Percentiles rank a stretch among this genome's conserved stretches.
These are phyloP conservation scores for Rhodotorula glutinis DNA, from an alignment of 1,284 basidiomycete species.

Conservation along the genomic window DNA sequence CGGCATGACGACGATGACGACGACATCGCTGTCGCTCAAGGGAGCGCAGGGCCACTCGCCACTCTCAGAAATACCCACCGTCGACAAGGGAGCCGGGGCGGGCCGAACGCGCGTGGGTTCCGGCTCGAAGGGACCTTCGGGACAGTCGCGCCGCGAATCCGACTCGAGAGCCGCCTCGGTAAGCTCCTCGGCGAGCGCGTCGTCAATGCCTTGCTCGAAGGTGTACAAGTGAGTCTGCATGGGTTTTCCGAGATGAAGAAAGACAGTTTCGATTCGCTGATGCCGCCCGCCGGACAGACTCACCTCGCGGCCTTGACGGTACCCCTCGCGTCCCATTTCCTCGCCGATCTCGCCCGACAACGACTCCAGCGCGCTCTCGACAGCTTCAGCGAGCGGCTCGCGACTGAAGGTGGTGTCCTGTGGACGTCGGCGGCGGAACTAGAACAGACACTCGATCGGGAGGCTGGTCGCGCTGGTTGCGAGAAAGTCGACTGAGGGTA, in stretches of 20 bases:
- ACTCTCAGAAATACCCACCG: neutral
- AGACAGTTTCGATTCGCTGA: neutral
- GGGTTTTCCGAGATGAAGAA: neutral
- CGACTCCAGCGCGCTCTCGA: conserved; percentile 25
- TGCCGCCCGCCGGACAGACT: neutral
- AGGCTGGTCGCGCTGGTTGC: no score
- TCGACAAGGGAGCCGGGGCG: neutral
- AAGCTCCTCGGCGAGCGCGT: conserved; percentile 22
- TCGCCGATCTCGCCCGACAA: conserved; percentile 23
- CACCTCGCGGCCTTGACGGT: conserved; percentile 28
- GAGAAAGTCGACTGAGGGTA: no score
- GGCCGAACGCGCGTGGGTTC: neutral
- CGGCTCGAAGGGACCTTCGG: conserved; percentile 21
- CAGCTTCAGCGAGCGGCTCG: conserved; percentile 18
- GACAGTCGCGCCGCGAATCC: conserved; percentile 20
- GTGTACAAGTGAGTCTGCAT: conserved; percentile 6
- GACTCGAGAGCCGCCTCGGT: conserved; percentile 21
- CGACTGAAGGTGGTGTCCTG: conserved; percentile 25
- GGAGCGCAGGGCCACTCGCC: neutral
- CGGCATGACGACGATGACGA: neutral
- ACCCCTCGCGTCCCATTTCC: conserved; percentile 23
- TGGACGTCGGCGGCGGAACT: conserved; percentile 1
- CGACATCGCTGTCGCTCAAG: neutral
- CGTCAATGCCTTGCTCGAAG: conserved; percentile 25
- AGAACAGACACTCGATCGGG: no score